phyloP scores from a whole-genome alignment of 495 filamentous ascomycete genomes.

The Platismatia glauca region DNA sequence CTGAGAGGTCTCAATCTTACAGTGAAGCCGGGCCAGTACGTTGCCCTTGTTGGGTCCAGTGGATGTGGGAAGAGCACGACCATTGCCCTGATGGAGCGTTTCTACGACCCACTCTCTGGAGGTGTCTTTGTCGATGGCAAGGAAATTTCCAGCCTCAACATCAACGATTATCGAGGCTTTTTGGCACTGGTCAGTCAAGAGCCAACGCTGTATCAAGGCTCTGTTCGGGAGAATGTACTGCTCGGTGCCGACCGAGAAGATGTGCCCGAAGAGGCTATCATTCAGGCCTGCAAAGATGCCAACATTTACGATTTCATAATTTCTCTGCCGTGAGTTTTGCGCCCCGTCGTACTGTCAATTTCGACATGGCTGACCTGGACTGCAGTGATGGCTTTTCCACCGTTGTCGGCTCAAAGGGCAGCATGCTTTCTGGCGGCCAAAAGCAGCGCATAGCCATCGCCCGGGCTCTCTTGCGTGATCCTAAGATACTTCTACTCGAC shows the following conservation, averaged over 20 bases:
- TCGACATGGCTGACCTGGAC: conserved; percentile 28
- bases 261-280: conserved; percentile 57
- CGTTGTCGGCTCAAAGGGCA: conserved; percentile 65
- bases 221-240: conserved; percentile 73
- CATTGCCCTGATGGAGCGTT: conserved; percentile 71
- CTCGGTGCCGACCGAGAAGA: conserved; percentile 56
- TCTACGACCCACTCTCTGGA: conserved; percentile 73
- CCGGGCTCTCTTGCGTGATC: conserved; percentile 60
- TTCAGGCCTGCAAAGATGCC: conserved; percentile 72
- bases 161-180: conserved; percentile 67
- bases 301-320: conserved; percentile 91
- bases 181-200: conserved; percentile 80
- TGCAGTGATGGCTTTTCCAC: conserved; percentile 63
- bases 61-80: conserved; percentile 82
- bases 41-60: conserved; percentile 72
- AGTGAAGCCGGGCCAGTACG: conserved; percentile 66
- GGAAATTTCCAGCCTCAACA: conserved; percentile 63
- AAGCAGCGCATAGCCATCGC: conserved; percentile 77
- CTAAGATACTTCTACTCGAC: conserved; percentile 65
- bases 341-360: background rate
- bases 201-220: conserved; percentile 78
- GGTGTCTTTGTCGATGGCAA: conserved; percentile 64
- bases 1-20: conserved; percentile 63
- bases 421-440: conserved; percentile 73
- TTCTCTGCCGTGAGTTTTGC: conserved; percentile 45